Base-by-base conservation (phyloP, 2,329 filamentous ascomycete genomes). In the Rutstroemia sp. region DNA sequence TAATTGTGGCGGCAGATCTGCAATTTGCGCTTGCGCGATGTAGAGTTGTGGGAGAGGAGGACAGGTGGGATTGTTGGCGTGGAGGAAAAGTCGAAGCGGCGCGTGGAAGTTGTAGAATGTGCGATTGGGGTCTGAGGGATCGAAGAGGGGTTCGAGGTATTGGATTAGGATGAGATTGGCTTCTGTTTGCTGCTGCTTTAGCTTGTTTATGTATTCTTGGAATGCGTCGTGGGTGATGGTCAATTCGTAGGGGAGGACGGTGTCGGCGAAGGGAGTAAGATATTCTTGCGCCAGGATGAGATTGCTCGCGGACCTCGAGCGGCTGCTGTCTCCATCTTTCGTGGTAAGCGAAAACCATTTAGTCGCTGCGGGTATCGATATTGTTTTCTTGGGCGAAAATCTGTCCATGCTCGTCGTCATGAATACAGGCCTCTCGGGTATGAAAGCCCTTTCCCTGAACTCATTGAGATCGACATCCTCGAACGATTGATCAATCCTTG, bases 11-110 rank as follows among this genome's bases (percentile, higher is more conserved):
- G 92, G 91, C 0, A 97, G 78, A 55, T 87, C 80, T 4, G 76
- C 67, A 2, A 96, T 76, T 34, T 86, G 77, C 14, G 85, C 87
- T 72, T 97, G 94, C 0, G 92, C 92, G 53, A 97, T 84, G 69
- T 97, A 97, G 3, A 96, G 75, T n/a, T 76, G 48, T 16, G 57
- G 55, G 17, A 39, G 27, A 1, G 23, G 47, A 42, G 51, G 56
- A 19, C 39, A 9, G 4, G 23, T 7, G 12, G 50, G 34, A 6
- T 41, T 42, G 39, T 48, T 56, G 17, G 61, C 61, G 10, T 61
- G 30, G 3, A 69, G 52, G 50, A 70, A 64, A 44, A 68, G 58
- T 7, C 52, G 57, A 12, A 70, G 51, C 4, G 73, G 76, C 1
- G 74, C 74, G 51, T 76, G 67, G 60, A 76, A 73, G 38, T 74